These are phyloP conservation scores for Pelargonium australe DNA, from an alignment of 441 rosid species.

Conservation along the genomic window DNA sequence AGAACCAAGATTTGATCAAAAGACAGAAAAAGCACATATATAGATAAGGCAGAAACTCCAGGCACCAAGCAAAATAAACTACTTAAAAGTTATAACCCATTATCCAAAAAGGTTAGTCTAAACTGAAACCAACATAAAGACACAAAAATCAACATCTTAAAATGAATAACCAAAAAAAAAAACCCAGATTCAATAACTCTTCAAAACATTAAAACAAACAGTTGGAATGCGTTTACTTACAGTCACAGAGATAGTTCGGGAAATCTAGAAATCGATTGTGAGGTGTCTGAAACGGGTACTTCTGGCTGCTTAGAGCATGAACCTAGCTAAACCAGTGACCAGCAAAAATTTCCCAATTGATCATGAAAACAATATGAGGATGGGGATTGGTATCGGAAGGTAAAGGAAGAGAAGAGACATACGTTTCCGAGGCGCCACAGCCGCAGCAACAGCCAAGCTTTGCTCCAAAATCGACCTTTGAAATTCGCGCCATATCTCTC, in stretches of 20 bases:
- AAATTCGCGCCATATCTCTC: constrained; percentile 4
- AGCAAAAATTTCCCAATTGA: not conserved
- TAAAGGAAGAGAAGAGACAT: not conserved
- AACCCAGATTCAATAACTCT: constrained; percentile 14
- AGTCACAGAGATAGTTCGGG: not conserved
- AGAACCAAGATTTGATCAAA: not conserved
- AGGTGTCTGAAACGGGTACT: not conserved
- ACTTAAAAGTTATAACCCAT: not conserved
- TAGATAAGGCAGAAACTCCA: not conserved
- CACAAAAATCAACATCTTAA: not conserved
- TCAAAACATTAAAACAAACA: not conserved
- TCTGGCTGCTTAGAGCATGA: not conserved
- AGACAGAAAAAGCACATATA: not conserved
- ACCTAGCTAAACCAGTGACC: not conserved
- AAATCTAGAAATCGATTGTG: not conserved
- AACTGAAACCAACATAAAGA: not conserved
- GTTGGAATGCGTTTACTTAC: not conserved
- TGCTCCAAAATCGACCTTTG: not conserved
- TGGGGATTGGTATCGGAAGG: not conserved
- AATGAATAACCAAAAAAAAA: constrained; percentile 7
- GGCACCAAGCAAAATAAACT: not conserved
- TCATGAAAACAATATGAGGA: not conserved
- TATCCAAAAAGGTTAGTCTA: not conserved
- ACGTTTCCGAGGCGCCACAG: not conserved
- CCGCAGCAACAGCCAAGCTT: not conserved